A percentile compares a stretch with the other conserved stretches of the same genome.
Conservation (phyloP, 345 rosid genomes). For the Citrus sinensis region DNA sequence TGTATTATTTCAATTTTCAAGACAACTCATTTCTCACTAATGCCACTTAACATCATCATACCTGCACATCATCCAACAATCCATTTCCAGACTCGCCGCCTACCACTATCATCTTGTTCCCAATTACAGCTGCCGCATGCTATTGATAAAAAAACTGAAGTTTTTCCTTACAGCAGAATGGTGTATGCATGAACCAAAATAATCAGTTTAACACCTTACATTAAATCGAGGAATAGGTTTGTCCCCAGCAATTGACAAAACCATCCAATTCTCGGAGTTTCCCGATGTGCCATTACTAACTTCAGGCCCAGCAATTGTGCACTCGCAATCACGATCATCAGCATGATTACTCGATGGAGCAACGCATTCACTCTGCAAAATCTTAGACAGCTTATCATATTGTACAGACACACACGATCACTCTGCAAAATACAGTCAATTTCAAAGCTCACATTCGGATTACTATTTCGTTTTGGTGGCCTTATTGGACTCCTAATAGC, state of each 20-base stretch:
- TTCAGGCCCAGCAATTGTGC: constrained; percentile 45
- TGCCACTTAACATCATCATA: constrained; percentile 18
- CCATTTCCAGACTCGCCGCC: constrained; percentile 92
- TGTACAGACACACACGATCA: not conserved
- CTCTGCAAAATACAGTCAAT: constrained; percentile 2
- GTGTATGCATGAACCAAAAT: not conserved
- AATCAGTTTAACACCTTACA: constrained; percentile 29
- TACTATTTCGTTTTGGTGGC: constrained; percentile 50
- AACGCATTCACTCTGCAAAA: constrained; percentile 49
- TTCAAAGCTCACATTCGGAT: constrained; percentile 39
- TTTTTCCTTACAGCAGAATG: constrained; percentile 4
- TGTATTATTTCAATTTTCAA: not conserved
- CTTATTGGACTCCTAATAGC: constrained; percentile 78
- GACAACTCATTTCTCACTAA: not conserved
- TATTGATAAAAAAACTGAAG: constrained; percentile 26
- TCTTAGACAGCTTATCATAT: constrained; percentile 1
- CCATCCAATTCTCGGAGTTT: constrained; percentile 86
- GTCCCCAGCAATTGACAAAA: constrained; percentile 66
- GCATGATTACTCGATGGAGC: constrained; percentile 41
- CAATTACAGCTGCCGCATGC: constrained; percentile 92
- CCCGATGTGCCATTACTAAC: constrained; percentile 34
- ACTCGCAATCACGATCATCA: constrained; percentile 50
- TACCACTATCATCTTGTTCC: constrained; percentile 91
- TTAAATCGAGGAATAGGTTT: constrained; percentile 81
- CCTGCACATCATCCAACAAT: constrained; percentile 94